Evolutionary conservation across 2,329 filamentous ascomycete genomes (phyloP).

Genomic region (Clathrospora elynae): DNA sequence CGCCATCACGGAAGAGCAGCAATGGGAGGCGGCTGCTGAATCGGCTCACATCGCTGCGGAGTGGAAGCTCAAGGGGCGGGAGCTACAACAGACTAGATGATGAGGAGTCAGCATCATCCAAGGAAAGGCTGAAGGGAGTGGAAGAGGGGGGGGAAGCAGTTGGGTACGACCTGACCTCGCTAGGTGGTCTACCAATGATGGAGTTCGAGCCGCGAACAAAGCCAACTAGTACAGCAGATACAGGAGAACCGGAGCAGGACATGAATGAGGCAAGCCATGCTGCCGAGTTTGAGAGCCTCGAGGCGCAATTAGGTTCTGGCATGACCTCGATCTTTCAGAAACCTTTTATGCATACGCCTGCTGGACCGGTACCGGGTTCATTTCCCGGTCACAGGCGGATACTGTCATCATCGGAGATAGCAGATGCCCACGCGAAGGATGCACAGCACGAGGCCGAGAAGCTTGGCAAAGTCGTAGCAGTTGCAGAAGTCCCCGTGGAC

Average conservation of each 20-base stretch:
- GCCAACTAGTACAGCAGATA: conserved; percentile 15
- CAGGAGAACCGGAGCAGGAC: conserved; percentile 26
- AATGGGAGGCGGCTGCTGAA: conserved; percentile 39
- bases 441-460: conserved; percentile 52
- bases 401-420: conserved; percentile 24
- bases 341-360: conserved; percentile 36
- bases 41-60: conserved; percentile 38
- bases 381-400: conserved; percentile 30
- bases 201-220: conserved; percentile 25
- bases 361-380: conserved; percentile 14
- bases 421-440: conserved; percentile 33
- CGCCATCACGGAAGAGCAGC: conserved; percentile 23
- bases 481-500: conserved; percentile 50
- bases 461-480: conserved; percentile 51
- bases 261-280: conserved; percentile 40
- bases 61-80: conserved; percentile 21
- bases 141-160: conserved; percentile 41
- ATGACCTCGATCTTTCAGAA: conserved; percentile 45
- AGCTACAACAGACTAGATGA: conserved; percentile 43
- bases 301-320: conserved; percentile 44
- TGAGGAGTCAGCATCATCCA: conserved; percentile 30
- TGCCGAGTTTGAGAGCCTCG: conserved; percentile 45
- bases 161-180: conserved; percentile 36
- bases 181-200: conserved; percentile 38
- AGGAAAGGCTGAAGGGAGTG: conserved; percentile 25